Percentiles rank a stretch among this genome's conserved stretches.
Conservation (phyloP, 2,329 filamentous ascomycete genomes). For the Cadophora sp. region DNA sequence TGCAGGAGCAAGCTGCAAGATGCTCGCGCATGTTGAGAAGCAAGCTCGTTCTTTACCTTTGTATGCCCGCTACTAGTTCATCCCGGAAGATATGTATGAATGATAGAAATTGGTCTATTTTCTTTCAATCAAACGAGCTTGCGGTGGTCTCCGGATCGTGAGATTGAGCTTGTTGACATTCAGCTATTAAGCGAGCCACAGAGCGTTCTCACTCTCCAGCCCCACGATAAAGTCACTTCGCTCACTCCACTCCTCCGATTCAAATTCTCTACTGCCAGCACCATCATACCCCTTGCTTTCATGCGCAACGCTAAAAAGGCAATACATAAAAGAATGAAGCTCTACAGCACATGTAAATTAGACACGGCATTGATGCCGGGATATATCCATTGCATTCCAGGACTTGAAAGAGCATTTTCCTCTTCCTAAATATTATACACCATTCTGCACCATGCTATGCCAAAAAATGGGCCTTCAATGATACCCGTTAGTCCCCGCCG, state of each 20-base stretch:
- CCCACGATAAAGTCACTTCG: background rate
- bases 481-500: slow-evolving; percentile 40
- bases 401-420: background rate
- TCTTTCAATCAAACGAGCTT: too few species aligned
- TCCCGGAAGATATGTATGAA: too few species aligned
- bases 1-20: too few species aligned
- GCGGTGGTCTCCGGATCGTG: background rate
- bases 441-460: slow-evolving; percentile 11
- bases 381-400: slow-evolving; percentile 6
- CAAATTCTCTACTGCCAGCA: background rate
- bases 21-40: too few species aligned
- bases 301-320: too few species aligned
- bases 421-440: slow-evolving; percentile 22
- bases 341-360: background rate
- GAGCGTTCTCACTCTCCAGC: background rate
- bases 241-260: background rate
- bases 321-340: too few species aligned
- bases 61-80: too few species aligned
- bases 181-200: background rate
- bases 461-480: slow-evolving; percentile 28
- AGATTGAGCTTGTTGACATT: background rate
- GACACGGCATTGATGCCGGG: background rate
- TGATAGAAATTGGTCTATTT: background rate
- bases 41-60: too few species aligned
- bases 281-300: too few species aligned